Evolutionary conservation across 495 filamentous ascomycete species (phyloP), one percentile per base, ranked within the genome.

Genomic region (Penicillium malachiteum): DNA sequence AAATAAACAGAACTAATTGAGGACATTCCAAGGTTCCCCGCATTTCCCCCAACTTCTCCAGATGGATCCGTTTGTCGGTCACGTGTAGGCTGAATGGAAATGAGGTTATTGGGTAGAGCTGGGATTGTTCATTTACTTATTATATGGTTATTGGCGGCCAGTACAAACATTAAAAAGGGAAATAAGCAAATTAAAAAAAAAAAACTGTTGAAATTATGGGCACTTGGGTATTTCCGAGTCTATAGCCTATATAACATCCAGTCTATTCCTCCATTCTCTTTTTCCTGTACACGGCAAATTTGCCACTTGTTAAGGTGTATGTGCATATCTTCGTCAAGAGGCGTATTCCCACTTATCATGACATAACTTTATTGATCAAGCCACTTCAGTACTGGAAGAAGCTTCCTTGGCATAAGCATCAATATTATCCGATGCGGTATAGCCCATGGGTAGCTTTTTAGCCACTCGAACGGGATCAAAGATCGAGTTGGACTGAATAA

Each of bases 391-490:
- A 40, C 38, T 37, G 4, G 3, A 3, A n/a, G 48, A 17, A 33
- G 37, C 48, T 17, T 51, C 37, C 37, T 51, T 42, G 9, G 48
- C 7, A 11, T 35, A 51, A 39, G 37, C 14, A 11, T 51, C 48
- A 11, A 42, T 51, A 7, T 9, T 42, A n/a, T 42, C 37, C 21
- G 41, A 26, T 3, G 41, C 21, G 31, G 40, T 37, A 18, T 41
- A 33, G 7, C 43, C 43, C 5, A 46, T n/a, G 13, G 54, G 53
- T 8, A 56, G 50, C 14, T 47, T 50, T 16, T 57, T 52, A 12
- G 58, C 58, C 26, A 55, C 58, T n/a, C 41, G 38, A 13, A 61
- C 59, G 8, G 51, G 37, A 32, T 61, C 59, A 46, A 50, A 61
- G 21, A 61, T 61, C 1, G 35, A 52, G 2, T 45, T 43, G 2